These are phyloP conservation scores for Malassezia restricta DNA, from an alignment of 1,284 basidiomycete species.

Conservation along the genomic window DNA sequence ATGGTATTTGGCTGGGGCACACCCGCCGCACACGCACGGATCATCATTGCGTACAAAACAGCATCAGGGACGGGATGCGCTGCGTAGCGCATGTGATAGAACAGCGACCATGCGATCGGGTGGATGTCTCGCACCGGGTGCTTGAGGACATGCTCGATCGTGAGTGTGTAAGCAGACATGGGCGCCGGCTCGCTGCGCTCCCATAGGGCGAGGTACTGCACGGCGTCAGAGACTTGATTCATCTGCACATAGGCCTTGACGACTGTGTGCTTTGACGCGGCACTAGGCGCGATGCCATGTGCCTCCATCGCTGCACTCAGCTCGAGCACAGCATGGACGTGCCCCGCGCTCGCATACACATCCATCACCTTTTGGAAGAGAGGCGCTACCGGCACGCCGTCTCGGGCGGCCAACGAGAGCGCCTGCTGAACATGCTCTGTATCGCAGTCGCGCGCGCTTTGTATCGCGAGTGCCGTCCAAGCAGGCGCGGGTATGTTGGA, in stretches of 20 bases:
- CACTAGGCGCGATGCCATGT: slow-evolving; percentile 18
- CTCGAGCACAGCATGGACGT: slow-evolving; percentile 41
- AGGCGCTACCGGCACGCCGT: slow-evolving; percentile 13
- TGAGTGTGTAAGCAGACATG: slow-evolving; percentile 35
- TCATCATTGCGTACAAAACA: slow-evolving; percentile 71
- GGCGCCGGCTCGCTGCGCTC: slow-evolving; percentile 21
- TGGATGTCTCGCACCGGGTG: slow-evolving; percentile 20
- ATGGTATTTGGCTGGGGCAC: slow-evolving; percentile 43
- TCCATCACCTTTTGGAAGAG: slow-evolving; percentile 49
- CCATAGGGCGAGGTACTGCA: slow-evolving; percentile 23
- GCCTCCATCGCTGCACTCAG: slow-evolving; percentile 15
- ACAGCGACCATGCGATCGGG: slow-evolving; percentile 62
- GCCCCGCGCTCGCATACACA: slow-evolving; percentile 51
- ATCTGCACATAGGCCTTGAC: slow-evolving; percentile 26
- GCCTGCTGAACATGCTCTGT: slow-evolving; percentile 10
- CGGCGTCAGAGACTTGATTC: slow-evolving; percentile 17
- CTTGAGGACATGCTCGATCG: slow-evolving; percentile 23
- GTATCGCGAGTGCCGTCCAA: slow-evolving; percentile 29
- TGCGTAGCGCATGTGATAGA: slow-evolving; percentile 85
- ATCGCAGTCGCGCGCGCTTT: slow-evolving; percentile 21
- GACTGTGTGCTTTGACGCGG: slow-evolving; percentile 28
- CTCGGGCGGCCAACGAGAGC: slow-evolving; percentile 18
- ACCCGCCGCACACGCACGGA: slow-evolving; percentile 64
- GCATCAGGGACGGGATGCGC: slow-evolving; percentile 71
- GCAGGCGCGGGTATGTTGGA: slow-evolving; percentile 18